Evolutionary conservation across 768 basidiomycete genomes (phyloP), one percentile per base, ranked within the genome.

Genomic region (Zangia roseola): DNA sequence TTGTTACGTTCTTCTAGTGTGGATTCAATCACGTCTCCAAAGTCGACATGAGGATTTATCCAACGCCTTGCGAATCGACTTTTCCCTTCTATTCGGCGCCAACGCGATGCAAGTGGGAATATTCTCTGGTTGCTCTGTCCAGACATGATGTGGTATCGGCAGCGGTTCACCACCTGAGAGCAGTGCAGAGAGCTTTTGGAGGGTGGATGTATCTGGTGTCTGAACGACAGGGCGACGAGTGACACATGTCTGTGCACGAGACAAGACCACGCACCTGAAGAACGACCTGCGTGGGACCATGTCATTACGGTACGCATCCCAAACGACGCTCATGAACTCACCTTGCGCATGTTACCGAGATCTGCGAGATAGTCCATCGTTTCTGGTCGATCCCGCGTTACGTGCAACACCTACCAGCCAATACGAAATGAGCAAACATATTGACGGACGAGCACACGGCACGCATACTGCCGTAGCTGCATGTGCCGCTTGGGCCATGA

Each of bases 81-180:
- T 61, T 10, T 72, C 71, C 43, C 65, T 64, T 46, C 66, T 57
- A 45, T 75, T 76, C 0, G 74, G 74, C 16, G 71, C 71, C 5
- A 76, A 56, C n/a, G 74, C 74, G 34, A 76, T 52, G 53, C 73
- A 76, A 5, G 74, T 71, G 5, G 74, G 68, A 3, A 63, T 47
- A 46, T 72, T 63, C 61, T 76, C 74, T 1, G 74, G 74, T 44
- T 74, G 74, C 48, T 76, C 74, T 23, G 64, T 63, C 74, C 74
- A 76, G 10, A 74, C 56, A 46, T 75, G 67, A 45, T 76, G 67
- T 7, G 64, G 64, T 43, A 73, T 60, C 17, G 70, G 63, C 1
- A 61, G 63, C 0, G 64, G 54, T 23, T 36, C 44, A 1, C 43
- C 41, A 4, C 44, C 43, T 1, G 56, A 57, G 23, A 75, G 69